Evolutionary conservation across 2,329 filamentous ascomycete species (phyloP).

Genomic region (Annulohypoxylon truncatum): DNA sequence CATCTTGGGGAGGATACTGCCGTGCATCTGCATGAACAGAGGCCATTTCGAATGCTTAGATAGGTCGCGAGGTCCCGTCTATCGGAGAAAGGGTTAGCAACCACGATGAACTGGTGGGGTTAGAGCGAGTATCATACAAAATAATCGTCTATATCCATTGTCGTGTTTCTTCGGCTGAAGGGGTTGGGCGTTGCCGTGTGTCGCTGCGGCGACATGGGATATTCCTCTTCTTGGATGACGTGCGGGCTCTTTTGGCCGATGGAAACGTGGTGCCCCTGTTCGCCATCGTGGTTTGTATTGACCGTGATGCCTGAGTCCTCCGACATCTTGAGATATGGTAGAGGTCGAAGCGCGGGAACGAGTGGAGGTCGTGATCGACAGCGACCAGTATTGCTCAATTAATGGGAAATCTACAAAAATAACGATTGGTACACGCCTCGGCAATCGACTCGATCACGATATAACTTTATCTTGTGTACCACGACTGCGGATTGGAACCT

Average conservation of each 20-base stretch:
- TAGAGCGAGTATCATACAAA: constrained; percentile 53
- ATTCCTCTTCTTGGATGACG: constrained; percentile 31
- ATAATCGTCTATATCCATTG: constrained; percentile 58
- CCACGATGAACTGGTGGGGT: neutral
- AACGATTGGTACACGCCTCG: neutral
- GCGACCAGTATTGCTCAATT: constrained; percentile 22
- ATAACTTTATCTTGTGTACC: constrained; percentile 5
- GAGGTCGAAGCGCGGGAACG: constrained; percentile 20
- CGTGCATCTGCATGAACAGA: constrained; percentile 80
- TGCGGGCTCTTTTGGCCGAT: constrained; percentile 27
- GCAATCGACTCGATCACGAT: constrained; percentile 6
- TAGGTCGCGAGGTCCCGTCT: constrained; percentile 73
- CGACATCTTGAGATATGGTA: constrained; percentile 38
- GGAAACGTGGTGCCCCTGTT: constrained; percentile 17
- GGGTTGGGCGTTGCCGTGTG: constrained; percentile 47
- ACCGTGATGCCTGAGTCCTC: constrained; percentile 40
- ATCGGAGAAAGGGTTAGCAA: constrained; percentile 3
- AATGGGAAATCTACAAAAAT: constrained; percentile 5
- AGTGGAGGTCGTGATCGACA: constrained; percentile 30
- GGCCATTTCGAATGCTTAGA: constrained; percentile 83
- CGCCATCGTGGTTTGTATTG: constrained; percentile 32
- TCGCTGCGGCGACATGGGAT: constrained; percentile 39
- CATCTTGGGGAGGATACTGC: constrained; percentile 79
- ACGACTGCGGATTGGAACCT: constrained; percentile 22
- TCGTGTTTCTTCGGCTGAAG: constrained; percentile 49